phyloP scores from a whole-genome alignment of 2,329 filamentous ascomycete genomes.

The Penicillium occitanis region DNA sequence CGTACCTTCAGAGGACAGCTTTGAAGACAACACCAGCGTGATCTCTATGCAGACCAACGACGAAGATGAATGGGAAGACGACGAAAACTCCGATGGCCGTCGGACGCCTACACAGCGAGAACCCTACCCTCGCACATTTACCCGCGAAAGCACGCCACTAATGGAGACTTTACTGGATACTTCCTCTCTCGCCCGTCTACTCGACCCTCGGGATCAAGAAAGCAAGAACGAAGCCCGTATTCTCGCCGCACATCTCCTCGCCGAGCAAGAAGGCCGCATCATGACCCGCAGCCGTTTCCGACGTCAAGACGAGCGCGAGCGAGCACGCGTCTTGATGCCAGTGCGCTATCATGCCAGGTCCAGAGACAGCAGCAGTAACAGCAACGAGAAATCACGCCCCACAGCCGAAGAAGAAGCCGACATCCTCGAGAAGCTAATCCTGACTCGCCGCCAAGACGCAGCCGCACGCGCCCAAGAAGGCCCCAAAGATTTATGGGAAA shows the following conservation, averaged over 20 bases:
- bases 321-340: constrained; percentile 65
- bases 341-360: constrained; percentile 37
- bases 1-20: constrained; percentile 54
- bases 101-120: constrained; percentile 72
- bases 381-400: constrained; percentile 32
- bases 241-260: constrained; percentile 75
- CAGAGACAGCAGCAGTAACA: constrained; percentile 22
- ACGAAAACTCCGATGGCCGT: constrained; percentile 52
- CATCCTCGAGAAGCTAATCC: constrained; percentile 59
- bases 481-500: constrained; percentile 55
- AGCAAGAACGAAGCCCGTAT: constrained; percentile 78
- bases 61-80: constrained; percentile 52
- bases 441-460: constrained; percentile 50
- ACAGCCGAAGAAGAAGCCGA: constrained; percentile 57
- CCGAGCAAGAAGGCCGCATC: constrained; percentile 56
- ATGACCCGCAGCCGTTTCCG: constrained; percentile 80
- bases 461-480: constrained; percentile 29
- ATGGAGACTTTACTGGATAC: constrained; percentile 65
- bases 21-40: constrained; percentile 77
- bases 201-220: constrained; percentile 75
- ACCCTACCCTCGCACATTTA: constrained; percentile 54
- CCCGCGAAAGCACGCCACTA: constrained; percentile 52
- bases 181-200: constrained; percentile 70
- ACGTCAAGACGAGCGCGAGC: constrained; percentile 58
- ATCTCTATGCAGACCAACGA: constrained; percentile 61